These are phyloP conservation scores for Apiotrichum veenhuisii DNA, from an alignment of 1,284 basidiomycete genomes.

Conservation along the genomic window DNA sequence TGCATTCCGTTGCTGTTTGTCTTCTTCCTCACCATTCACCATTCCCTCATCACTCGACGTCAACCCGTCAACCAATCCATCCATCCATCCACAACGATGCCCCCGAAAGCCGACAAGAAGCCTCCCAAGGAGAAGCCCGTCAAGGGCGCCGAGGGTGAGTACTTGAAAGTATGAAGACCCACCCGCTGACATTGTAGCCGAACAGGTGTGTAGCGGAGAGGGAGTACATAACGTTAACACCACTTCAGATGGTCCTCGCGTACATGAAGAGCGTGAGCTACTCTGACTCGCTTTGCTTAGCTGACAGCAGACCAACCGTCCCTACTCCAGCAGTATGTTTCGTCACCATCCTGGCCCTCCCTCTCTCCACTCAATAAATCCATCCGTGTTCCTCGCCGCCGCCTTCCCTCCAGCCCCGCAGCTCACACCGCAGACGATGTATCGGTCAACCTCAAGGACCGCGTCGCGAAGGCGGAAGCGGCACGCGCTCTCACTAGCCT, in stretches of 20 bases:
- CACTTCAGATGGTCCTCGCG: slow-evolving; percentile 39
- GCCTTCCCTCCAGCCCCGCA: not conserved
- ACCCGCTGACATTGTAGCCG: slow-evolving; percentile 25
- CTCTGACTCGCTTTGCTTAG: not conserved
- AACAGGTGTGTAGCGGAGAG: slow-evolving; percentile 30
- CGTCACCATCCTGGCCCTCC: not conserved
- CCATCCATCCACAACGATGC: slow-evolving; percentile 28
- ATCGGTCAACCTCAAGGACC: slow-evolving; percentile 77
- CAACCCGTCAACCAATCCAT: too few relatives aligned
- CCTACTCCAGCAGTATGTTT: slow-evolving; percentile 42
- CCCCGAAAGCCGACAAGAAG: slow-evolving; percentile 77
- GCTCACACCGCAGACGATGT: slow-evolving; percentile 63
- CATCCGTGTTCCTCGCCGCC: not conserved
- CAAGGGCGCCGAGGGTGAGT: slow-evolving; percentile 48
- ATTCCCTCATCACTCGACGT: slow-evolving; percentile 3
- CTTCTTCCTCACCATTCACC: not conserved
- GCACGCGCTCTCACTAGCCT: slow-evolving; percentile 48
- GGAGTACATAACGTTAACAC: not conserved
- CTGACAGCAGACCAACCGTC: slow-evolving; percentile 35
- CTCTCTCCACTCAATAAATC: not conserved
- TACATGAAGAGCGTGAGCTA: slow-evolving; percentile 43
- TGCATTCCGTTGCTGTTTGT: not conserved
- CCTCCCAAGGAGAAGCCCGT: slow-evolving; percentile 36
- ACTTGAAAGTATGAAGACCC: not conserved
- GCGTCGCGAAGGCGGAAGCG: slow-evolving; percentile 70